phyloP scores from a whole-genome alignment of 768 basidiomycete species.

The Chalciporus chontae region DNA sequence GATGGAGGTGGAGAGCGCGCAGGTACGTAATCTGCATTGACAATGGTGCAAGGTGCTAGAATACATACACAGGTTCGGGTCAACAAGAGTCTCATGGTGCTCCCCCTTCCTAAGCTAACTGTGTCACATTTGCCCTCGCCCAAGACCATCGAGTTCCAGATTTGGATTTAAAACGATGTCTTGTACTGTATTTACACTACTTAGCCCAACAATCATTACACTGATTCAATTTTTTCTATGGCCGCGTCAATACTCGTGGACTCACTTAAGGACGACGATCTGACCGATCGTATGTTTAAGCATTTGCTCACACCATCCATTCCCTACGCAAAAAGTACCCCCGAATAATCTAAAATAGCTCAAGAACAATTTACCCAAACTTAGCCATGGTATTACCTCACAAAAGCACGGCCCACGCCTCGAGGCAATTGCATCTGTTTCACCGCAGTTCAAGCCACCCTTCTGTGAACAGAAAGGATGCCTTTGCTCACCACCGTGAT shows the following conservation, averaged over 20 bases:
- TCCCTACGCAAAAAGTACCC: no score
- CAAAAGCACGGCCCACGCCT: background rate
- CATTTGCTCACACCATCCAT: no score
- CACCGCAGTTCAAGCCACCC: background rate
- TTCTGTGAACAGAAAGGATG: slow-evolving; percentile 13
- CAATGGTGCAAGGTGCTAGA: background rate
- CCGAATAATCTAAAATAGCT: no score
- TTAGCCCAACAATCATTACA: background rate
- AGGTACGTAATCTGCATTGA: slow-evolving; percentile 27
- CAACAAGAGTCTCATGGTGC: slow-evolving; percentile 22
- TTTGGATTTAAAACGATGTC: background rate
- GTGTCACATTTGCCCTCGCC: background rate
- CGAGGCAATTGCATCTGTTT: background rate
- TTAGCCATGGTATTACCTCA: background rate
- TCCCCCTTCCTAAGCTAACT: slow-evolving; percentile 14
- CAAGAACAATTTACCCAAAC: background rate
- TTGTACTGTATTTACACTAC: slow-evolving; percentile 2
- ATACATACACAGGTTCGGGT: slow-evolving; percentile 11
- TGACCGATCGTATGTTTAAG: no score
- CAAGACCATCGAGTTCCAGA: background rate
- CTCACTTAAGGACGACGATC: no score
- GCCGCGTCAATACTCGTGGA: background rate
- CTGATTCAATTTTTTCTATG: background rate
- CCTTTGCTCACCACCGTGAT: slow-evolving; percentile 21
- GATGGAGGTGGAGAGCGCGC: slow-evolving; percentile 36